A percentile compares a stretch with the other conserved stretches of the same genome.
These are phyloP conservation scores for Drechmeria coniospora DNA, from an alignment of 2,329 filamentous ascomycete species.

Conservation along the genomic window DNA sequence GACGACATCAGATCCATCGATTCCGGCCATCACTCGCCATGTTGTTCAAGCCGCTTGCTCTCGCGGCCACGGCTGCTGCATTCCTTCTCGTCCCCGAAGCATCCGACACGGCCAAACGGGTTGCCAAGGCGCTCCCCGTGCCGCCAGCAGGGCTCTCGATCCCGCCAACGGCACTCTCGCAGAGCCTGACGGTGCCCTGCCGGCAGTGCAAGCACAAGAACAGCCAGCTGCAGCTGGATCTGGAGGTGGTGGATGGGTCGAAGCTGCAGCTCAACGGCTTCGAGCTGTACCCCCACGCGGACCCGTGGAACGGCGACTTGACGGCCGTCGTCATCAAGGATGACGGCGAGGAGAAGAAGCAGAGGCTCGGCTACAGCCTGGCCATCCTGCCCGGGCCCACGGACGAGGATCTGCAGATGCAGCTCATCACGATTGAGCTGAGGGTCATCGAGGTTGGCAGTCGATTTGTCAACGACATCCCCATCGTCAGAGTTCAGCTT, in stretches of 20 bases:
- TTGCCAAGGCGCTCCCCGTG: slow-evolving; percentile 25
- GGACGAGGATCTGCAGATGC: slow-evolving; percentile 34
- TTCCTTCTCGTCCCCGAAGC: slow-evolving; percentile 39
- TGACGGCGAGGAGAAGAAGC: slow-evolving; percentile 17
- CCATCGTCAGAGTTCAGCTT: slow-evolving; percentile 42
- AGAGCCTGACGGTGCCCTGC: slow-evolving; percentile 35
- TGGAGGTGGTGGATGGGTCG: slow-evolving; percentile 33
- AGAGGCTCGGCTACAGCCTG: slow-evolving; percentile 34
- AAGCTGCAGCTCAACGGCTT: slow-evolving; percentile 43
- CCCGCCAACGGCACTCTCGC: slow-evolving; percentile 16
- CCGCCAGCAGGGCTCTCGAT: slow-evolving; percentile 20
- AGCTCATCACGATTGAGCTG: slow-evolving; percentile 38
- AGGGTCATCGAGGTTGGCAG: slow-evolving; percentile 45
- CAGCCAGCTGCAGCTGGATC: slow-evolving; percentile 35
- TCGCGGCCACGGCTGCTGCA: slow-evolving; percentile 23
- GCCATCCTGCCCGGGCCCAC: slow-evolving; percentile 25
- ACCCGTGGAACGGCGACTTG: slow-evolving; percentile 28
- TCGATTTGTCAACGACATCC: slow-evolving; percentile 36
- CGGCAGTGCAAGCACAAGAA: slow-evolving; percentile 33
- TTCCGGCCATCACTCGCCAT: slow-evolving; percentile 8
- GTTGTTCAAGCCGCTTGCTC: slow-evolving; percentile 16
- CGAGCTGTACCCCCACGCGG: slow-evolving; percentile 40
- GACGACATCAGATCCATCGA: not conserved
- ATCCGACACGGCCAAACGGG: slow-evolving; percentile 23
- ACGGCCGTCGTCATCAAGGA: slow-evolving; percentile 29